Evolutionary conservation across 1,284 basidiomycete genomes (phyloP).

Genomic region (Phylloporus sp.): DNA sequence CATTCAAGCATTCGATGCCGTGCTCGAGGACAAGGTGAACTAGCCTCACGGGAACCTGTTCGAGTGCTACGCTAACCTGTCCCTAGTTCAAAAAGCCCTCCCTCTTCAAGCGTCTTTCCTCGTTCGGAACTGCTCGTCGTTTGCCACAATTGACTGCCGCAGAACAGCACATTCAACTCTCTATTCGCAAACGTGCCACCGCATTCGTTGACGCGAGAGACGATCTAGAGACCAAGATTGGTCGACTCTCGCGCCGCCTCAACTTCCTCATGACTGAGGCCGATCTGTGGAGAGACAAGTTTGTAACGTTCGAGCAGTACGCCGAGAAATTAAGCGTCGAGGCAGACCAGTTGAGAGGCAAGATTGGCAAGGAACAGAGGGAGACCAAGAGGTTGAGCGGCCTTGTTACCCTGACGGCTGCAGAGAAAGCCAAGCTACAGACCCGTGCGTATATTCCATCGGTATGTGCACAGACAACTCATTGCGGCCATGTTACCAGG

Average conservation of each 20-base stretch:
- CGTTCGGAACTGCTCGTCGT: conserved; percentile 72
- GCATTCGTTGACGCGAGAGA: conserved; percentile 94
- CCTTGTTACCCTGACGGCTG: conserved; percentile 73
- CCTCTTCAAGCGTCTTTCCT: conserved; percentile 83
- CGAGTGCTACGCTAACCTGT: conserved; percentile 20
- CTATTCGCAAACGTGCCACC: conserved; percentile 86
- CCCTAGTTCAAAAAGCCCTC: conserved; percentile 85
- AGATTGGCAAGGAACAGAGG: conserved; percentile 87
- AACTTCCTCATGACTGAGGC: conserved; percentile 93
- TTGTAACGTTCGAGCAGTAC: conserved; percentile 89
- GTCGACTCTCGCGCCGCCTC: conserved; percentile 77
- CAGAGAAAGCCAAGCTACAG: conserved; percentile 77
- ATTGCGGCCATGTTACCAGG: conserved; percentile 44
- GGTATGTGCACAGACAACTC: conserved; percentile 4
- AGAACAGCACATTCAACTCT: conserved; percentile 82
- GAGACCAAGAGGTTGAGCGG: conserved; percentile 84
- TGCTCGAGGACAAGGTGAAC: conserved; percentile 82
- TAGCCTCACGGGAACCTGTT: conserved; percentile 1
- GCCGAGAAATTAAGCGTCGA: conserved; percentile 89
- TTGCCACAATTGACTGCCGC: conserved; percentile 75
- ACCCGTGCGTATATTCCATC: conserved; percentile 53
- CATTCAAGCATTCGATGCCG: conserved; percentile 87
- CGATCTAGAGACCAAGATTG: conserved; percentile 90
- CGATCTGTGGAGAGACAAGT: conserved; percentile 90
- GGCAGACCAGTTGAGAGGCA: conserved; percentile 77